A percentile compares a stretch with the other conserved stretches of the same genome.
These are phyloP conservation scores for Tricholoma bakamatsutake DNA, from an alignment of 768 basidiomycete genomes.

Conservation along the genomic window DNA sequence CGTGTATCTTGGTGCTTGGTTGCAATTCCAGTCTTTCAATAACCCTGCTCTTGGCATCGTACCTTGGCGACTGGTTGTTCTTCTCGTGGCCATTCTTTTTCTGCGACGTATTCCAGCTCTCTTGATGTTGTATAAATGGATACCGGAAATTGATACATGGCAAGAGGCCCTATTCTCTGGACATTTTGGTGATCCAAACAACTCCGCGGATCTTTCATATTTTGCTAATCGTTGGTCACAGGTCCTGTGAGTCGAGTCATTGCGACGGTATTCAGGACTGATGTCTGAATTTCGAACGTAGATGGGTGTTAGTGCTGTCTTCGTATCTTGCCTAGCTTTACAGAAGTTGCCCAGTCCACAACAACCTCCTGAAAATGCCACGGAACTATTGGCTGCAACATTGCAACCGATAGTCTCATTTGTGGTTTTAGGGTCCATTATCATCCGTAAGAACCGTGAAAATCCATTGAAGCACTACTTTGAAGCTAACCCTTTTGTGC, in stretches of 20 bases:
- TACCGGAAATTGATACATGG: slow-evolving; percentile 85
- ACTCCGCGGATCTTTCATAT: slow-evolving; percentile 1
- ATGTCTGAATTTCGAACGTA: slow-evolving; percentile 21
- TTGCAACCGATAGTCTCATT: slow-evolving; percentile 86
- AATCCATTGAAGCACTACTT: background rate
- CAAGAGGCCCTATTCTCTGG: slow-evolving; percentile 87
- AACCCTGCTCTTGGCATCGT: slow-evolving; percentile 50
- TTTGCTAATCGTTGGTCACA: slow-evolving; percentile 13
- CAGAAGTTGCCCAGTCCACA: slow-evolving; percentile 52
- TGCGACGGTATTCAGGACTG: background rate
- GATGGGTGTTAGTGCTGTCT: slow-evolving; percentile 92
- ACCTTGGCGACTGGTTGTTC: slow-evolving; percentile 59
- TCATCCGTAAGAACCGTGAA: slow-evolving; percentile 54
- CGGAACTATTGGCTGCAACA: slow-evolving; percentile 65
- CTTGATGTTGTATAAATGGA: slow-evolving; percentile 69
- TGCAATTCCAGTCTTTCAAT: slow-evolving; percentile 60
- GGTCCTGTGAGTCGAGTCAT: slow-evolving; percentile 47
- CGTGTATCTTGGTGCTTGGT: slow-evolving; percentile 85
- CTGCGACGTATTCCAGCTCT: slow-evolving; percentile 80
- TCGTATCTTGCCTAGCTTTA: slow-evolving; percentile 73
- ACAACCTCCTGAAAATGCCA: slow-evolving; percentile 57
- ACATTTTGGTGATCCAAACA: slow-evolving; percentile 61
- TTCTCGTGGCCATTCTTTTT: slow-evolving; percentile 41
- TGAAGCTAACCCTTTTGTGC: background rate
- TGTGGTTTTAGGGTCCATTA: slow-evolving; percentile 79